Conservation (phyloP, 192 early-diverging fungal species). For the Podila epicladia region DNA sequence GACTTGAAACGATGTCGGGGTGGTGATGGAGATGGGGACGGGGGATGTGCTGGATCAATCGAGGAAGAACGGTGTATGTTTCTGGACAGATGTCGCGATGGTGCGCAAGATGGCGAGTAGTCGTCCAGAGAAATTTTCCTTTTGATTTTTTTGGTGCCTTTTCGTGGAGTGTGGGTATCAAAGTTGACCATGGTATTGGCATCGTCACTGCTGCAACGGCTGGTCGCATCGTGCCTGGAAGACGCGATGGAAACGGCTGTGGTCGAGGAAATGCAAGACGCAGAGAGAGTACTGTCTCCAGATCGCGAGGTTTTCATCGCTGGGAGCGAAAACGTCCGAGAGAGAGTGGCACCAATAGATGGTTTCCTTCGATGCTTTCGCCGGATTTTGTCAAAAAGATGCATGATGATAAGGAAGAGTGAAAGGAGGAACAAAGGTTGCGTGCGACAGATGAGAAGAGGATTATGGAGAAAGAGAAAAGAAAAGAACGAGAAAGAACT, state of each 20-base stretch:
- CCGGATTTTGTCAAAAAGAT: not conserved
- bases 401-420: not conserved
- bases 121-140: too few species aligned
- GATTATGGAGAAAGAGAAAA: not conserved
- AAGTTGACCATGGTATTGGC: too few species aligned
- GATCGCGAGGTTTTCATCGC: not conserved
- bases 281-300: too few species aligned
- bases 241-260: too few species aligned
- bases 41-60: not conserved
- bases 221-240: too few species aligned
- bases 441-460: not conserved
- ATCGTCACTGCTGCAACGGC: too few species aligned
- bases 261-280: too few species aligned
- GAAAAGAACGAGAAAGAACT: slow-evolving; percentile 6
- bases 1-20: slow-evolving; percentile 17
- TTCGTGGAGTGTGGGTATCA: too few species aligned
- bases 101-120: not conserved
- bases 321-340: not conserved
- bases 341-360: not conserved
- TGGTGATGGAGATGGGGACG: not conserved
- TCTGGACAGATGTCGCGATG: not conserved
- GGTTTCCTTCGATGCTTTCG: not conserved
- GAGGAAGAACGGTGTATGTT: not conserved
- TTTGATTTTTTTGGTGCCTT: too few species aligned
- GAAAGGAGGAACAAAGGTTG: not conserved